Evolutionary conservation across 495 filamentous ascomycete species (phyloP).

Genomic region (Neurospora intermedia): DNA sequence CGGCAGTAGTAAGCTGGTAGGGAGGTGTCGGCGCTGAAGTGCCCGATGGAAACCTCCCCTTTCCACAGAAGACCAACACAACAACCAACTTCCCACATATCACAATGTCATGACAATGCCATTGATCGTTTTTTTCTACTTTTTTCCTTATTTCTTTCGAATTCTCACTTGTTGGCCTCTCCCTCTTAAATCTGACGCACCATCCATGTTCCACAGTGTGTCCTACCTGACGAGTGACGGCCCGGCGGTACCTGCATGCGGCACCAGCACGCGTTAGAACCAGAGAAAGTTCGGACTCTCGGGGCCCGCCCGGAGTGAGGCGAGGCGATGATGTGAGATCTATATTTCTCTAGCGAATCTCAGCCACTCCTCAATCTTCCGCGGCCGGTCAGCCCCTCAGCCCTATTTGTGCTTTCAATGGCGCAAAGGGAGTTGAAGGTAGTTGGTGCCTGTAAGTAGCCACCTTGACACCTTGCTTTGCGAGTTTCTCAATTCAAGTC

Average conservation of each 20-base stretch:
- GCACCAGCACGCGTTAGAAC: not conserved
- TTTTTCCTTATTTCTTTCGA: no score
- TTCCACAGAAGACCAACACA: no score
- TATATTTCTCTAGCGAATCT: not conserved
- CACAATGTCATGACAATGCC: no score
- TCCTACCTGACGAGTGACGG: not conserved
- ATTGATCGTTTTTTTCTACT: no score
- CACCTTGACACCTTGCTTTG: not conserved
- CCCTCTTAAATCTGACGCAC: no score
- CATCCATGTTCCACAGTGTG: not conserved
- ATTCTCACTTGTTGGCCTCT: no score
- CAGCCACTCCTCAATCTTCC: not conserved
- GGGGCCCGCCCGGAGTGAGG: not conserved
- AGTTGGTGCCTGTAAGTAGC: not conserved
- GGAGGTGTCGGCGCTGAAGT: no score
- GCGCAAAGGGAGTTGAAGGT: not conserved
- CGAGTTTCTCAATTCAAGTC: not conserved
- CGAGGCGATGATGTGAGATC: not conserved
- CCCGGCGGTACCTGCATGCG: not conserved
- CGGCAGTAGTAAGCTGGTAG: no score
- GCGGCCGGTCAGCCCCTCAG: not conserved
- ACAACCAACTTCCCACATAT: no score
- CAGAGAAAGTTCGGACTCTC: not conserved
- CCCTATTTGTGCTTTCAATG: not conserved
- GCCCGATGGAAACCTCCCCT: no score